Percentiles rank a stretch among this genome's conserved stretches.
Evolutionary conservation across 768 basidiomycete species (phyloP).

Genomic region (Pulveroboletus sp.): DNA sequence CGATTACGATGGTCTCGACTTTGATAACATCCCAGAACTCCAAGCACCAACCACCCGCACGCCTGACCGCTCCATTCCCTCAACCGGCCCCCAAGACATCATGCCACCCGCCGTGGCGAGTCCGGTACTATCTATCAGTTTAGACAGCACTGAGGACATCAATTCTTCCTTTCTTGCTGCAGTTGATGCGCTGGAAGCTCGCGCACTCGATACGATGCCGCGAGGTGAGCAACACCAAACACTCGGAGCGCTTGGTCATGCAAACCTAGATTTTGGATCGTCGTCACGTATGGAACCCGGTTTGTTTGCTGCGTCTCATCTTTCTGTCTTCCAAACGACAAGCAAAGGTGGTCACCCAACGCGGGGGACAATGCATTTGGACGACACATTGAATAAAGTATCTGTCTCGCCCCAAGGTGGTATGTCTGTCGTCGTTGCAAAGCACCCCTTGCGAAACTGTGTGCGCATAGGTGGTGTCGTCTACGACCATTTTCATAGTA

Average conservation of each 20-base stretch:
- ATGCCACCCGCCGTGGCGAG: constrained; percentile 6
- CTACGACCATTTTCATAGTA: not conserved
- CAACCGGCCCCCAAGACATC: not conserved
- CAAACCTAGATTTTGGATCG: not conserved
- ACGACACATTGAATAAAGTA: not conserved
- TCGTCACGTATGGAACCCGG: not conserved
- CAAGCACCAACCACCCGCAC: constrained; percentile 9
- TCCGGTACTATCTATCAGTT: constrained; percentile 5
- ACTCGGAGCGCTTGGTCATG: not conserved
- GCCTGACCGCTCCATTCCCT: constrained; percentile 1
- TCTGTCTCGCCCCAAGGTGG: constrained; percentile 4
- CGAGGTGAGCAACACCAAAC: constrained; percentile 8
- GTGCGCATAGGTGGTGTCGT: not conserved
- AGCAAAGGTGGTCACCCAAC: constrained; percentile 6
- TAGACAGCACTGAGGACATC: constrained; percentile 12
- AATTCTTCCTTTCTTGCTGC: constrained; percentile 31
- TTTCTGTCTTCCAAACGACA: not conserved
- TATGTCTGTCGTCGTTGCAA: constrained; percentile 10
- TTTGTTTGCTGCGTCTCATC: constrained; percentile 1
- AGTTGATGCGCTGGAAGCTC: constrained; percentile 45
- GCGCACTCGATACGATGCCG: constrained; percentile 11
- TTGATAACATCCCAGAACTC: constrained; percentile 36
- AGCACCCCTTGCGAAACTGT: not conserved
- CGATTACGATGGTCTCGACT: constrained; percentile 47
- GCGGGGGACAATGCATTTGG: constrained; percentile 4